Conservation (phyloP, 805 yeast genomes). For the Lipomyces mesembrius region DNA sequence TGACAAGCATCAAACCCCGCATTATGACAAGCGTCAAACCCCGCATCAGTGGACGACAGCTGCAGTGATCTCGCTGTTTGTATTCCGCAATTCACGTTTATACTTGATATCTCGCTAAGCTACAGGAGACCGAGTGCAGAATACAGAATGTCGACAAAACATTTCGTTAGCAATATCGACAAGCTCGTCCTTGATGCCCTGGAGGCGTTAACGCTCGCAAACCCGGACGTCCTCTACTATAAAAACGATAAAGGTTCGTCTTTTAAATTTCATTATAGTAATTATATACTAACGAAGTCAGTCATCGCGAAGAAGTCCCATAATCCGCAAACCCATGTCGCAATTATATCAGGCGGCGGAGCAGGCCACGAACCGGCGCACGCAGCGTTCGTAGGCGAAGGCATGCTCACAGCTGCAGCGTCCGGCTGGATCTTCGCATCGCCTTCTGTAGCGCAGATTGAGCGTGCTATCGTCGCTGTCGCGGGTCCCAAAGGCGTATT, state of each 20-base stretch:
- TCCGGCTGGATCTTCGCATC: slow-evolving; percentile 93
- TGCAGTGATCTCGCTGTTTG: not conserved
- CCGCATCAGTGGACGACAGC: not conserved
- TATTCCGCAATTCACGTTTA: not conserved
- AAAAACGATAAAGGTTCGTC: slow-evolving; percentile 62
- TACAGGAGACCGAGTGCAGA: not conserved
- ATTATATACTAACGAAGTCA: slow-evolving; percentile 11
- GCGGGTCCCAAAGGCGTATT: slow-evolving; percentile 60
- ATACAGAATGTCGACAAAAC: slow-evolving; percentile 42
- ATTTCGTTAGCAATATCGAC: slow-evolving; percentile 43
- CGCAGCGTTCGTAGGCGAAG: slow-evolving; percentile 87
- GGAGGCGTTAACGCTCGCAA: slow-evolving; percentile 57
- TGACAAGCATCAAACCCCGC: not conserved
- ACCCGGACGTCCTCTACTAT: slow-evolving; percentile 60
- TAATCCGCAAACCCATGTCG: slow-evolving; percentile 49
- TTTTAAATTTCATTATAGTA: slow-evolving; percentile 7
- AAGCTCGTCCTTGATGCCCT: slow-evolving; percentile 50
- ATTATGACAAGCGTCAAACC: not conserved
- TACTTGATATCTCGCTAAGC: not conserved
- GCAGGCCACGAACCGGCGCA: slow-evolving; percentile 96
- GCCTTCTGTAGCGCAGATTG: slow-evolving; percentile 89
- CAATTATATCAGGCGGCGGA: slow-evolving; percentile 89
- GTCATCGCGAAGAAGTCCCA: slow-evolving; percentile 41
- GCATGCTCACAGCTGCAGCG: slow-evolving; percentile 83
- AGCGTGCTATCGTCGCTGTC: slow-evolving; percentile 57